Evolutionary conservation across 2,329 filamentous ascomycete genomes (phyloP), one percentile per base, ranked within the genome.

Genomic region (Magnaporthiopsis rhizophila): DNA sequence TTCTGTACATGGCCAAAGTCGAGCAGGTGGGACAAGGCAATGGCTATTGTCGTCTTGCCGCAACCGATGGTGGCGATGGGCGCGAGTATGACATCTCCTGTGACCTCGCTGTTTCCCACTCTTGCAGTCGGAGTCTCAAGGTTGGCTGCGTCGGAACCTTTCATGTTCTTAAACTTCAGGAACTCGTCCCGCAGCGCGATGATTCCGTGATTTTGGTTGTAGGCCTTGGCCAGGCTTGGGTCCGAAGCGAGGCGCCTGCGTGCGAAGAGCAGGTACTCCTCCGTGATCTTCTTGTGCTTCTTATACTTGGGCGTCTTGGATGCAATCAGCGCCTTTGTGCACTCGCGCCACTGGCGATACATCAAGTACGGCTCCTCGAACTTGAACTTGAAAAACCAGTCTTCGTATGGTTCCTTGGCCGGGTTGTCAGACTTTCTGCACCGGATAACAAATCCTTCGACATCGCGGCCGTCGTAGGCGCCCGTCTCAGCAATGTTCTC

Each of bases 331-430:
- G 91, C 85, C 75, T 97, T 98, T 58, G 95, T 99, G 74, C 91
- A 96, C 78, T 99, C 95, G 67, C 95, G 88, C 95, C 95, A 99
- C 78, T 99, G 95, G 30, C 95, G 88, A 77, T 98, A 99, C 92
- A 99, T 96, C 66, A 99, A 80, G 74, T 99, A 99, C 0, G 95
- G 95, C 78, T 99, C 95, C 73, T 99, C 95, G 66, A 99, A 99
- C 79, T 99, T 99, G 85, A 93, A 99, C 77, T 99, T 99, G 87
- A 99, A 99, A 77, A 99, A 99, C 95, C 95, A 99, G 74, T 99
- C 93, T n/a, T 85, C 79, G 74, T 88, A 95, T 0, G 85, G 83
- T 2, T 74, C 75, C 18, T 74, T 73, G 1, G 76, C 78, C 0
- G 80, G 79, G 34, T 86, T 76, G n/a, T 76, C 72, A 21, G 82